A percentile compares a stretch with the other conserved stretches of the same genome.
These are phyloP conservation scores for Quercus suber DNA, from an alignment of 306 rosid species.

Conservation along the genomic window DNA sequence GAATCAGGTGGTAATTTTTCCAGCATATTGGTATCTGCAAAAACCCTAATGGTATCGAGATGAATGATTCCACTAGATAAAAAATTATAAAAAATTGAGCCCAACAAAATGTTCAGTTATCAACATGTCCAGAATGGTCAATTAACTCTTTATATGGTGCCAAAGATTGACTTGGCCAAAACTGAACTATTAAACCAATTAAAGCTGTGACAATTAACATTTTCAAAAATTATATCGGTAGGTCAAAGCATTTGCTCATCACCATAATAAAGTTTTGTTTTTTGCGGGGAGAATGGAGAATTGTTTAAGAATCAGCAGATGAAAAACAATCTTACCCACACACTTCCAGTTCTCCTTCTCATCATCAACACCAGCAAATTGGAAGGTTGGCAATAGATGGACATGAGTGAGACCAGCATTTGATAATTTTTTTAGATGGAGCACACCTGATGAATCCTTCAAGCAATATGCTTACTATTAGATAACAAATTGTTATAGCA, in stretches of 20 bases:
- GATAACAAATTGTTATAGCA: slow-evolving; percentile 8
- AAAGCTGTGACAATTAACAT: neutral
- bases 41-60: neutral
- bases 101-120: neutral
- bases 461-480: slow-evolving; percentile 32
- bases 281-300: neutral
- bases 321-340: slow-evolving; percentile 52
- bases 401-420: slow-evolving; percentile 82
- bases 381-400: slow-evolving; percentile 88
- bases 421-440: slow-evolving; percentile 79
- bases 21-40: slow-evolving; percentile 62
- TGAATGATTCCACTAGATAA: neutral
- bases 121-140: neutral
- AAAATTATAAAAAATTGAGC: neutral
- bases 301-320: slow-evolving; percentile 8
- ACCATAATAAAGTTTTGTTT: neutral
- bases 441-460: slow-evolving; percentile 78
- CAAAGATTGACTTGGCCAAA: neutral
- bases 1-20: slow-evolving; percentile 88
- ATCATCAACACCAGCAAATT: slow-evolving; percentile 89
- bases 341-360: slow-evolving; percentile 75
- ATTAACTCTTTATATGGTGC: neutral
- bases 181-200: neutral
- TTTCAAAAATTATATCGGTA: neutral
- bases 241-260: neutral